These are phyloP conservation scores for Powellomyces hirtus DNA, from an alignment of 192 early-diverging fungal species.

Conservation along the genomic window DNA sequence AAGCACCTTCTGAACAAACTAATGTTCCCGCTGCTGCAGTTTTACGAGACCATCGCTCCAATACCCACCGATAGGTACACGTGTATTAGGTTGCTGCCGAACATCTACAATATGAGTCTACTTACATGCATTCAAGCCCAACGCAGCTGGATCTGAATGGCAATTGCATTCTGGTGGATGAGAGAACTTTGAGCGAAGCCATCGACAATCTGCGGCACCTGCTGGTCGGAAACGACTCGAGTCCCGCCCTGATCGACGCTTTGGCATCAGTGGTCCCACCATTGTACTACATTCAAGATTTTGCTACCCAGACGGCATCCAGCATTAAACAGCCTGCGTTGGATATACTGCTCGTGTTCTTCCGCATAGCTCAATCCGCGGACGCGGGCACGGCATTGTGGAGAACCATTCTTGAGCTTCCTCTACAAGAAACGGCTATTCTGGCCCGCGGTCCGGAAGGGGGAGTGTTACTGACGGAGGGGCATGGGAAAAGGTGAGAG, in stretches of 20 bases:
- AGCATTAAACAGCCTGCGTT: not conserved
- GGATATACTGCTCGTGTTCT: conserved; percentile 22
- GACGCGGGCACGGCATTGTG: conserved; percentile 2
- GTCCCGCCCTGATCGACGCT: not conserved
- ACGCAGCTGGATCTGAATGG: conserved; percentile 40
- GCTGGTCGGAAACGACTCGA: not conserved
- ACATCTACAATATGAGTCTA: too few relatives aligned
- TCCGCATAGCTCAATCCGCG: conserved; percentile 4
- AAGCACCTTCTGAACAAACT: conserved; percentile 48
- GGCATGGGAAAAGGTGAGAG: not conserved
- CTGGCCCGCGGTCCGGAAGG: conserved; percentile 15
- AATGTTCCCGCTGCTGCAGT: conserved; percentile 12
- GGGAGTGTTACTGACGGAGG: conserved; percentile 18
- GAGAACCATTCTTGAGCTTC: conserved; percentile 7
- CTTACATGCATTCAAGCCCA: too few relatives aligned
- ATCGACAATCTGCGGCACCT: not conserved
- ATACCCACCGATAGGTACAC: too few relatives aligned
- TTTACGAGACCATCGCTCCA: too few relatives aligned
- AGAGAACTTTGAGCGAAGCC: not conserved
- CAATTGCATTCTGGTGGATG: conserved; percentile 16
- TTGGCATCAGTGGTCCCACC: conserved; percentile 34
- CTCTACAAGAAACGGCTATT: not conserved
- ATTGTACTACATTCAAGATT: conserved; percentile 39
- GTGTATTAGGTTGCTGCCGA: too few relatives aligned
- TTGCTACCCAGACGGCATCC: conserved; percentile 12